Evolutionary conservation across 306 rosid genomes (phyloP), one percentile per base, ranked within the genome.

Genomic region (Castanea sativa): DNA sequence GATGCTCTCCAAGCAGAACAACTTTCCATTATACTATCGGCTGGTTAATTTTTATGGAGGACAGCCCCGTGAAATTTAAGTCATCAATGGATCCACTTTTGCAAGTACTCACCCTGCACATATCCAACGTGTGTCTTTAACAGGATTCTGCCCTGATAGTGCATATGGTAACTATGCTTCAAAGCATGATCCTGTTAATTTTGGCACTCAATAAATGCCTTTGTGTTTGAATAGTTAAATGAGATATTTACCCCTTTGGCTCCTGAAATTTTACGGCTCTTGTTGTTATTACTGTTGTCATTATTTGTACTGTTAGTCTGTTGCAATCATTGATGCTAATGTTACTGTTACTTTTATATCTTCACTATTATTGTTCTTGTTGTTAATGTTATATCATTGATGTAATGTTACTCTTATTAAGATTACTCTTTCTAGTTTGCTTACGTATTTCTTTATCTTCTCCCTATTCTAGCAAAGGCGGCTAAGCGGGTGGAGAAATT

Each of bases 41-140:
- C 76, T 92, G 93, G 93, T 82, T 94, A 81, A 85, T 94, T 69
- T 94, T 92, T 79, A 92, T 92, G 98, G 98, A 94, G 78, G 98
- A 94, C 74, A 91, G 97, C 83, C 88, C 92, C 43, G 91, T 88
- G 78, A 94, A 92, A 85, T 94, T 94, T 79, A 94, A 91, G 90
- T 91, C 97, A 72, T 94, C 98, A 41, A 94, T 94, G 97, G 98
- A 92, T 80, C 98, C 98, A 64, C 94, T 94, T 73, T 88, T 88
- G 87, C 93, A 94, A 91, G 98, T 92, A 86, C 25, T 25, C 68
- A 73, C 76, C 51, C 69, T 30, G 69, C 41, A 14, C 20, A 61
- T 25, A 29, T 33, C 15, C 38, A 61, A 61, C 38, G 14, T 61
- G 4, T 57, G 14, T 43, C 51, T 43, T 21, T 2, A 58, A 58